Evolutionary conservation across 352 stramenopile species (phyloP), one percentile per base, ranked within the genome.

Genomic region (Phytopythium mirpurense): DNA sequence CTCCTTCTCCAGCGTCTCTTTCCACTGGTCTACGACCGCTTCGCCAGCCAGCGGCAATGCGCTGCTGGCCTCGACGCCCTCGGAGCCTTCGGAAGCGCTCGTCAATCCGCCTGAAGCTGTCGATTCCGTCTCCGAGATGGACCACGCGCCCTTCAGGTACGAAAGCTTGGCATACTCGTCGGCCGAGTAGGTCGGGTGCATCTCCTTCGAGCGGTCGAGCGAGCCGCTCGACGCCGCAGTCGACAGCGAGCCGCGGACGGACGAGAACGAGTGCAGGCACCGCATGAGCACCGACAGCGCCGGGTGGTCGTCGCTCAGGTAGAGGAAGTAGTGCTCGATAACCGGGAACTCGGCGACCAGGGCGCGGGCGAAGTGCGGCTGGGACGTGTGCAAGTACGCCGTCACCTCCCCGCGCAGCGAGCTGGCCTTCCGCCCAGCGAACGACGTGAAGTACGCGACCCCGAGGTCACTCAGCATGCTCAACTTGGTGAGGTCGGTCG

Each of bases 261-360:
- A 60, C 9, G 72, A 75, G 49, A 87, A 72, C 23, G 72, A 77
- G n/a, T 70, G 55, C 19, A 90, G 51, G 43, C 81, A 45, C 51
- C 69, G 61, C 81, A 90, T 92, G 35, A 92, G 49, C 62, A 74
- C 65, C n/a, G 78, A 70, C 23, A 92, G 56, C 21, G 82, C 71
- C 12, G 72, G 58, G 38, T 73, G 83, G 29, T 83, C 70, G 57
- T 90, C 77, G 21, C 65, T 68, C 49, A 90, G 54, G 45, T 88
- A 88, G 16, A 72, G 63, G 19, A 78, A 86, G 49, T 88, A 89
- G 63, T 88, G 72, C 35, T 84, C 70, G 9, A 85, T 49, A 12
- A 72, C 62, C 15, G 65, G 61, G 51, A 90, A 90, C 42, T 90
- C 77, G 27, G 56, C 53, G 24, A 87, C 63, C 47, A 86, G 77